Evolutionary conservation across 345 rosid genomes (phyloP).

Genomic region (sweet orange (Citrus sinensis)): DNA sequence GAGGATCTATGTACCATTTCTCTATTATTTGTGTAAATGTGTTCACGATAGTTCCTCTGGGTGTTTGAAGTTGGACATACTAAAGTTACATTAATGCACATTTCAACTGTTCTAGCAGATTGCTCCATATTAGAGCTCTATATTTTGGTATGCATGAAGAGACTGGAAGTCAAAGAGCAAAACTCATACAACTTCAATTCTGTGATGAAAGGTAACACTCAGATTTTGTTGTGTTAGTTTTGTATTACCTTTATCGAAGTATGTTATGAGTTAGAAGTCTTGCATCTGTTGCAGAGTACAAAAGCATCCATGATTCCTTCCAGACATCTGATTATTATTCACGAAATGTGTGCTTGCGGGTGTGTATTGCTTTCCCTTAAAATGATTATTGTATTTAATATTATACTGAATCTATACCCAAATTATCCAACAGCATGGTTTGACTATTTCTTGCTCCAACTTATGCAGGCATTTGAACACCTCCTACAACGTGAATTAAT

Average conservation of each 20-base stretch:
- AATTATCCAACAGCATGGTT: background rate
- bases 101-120: constrained; percentile 43
- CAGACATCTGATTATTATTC: constrained; percentile 75
- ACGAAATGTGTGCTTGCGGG: constrained; percentile 67
- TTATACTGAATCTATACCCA: background rate
- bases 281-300: constrained; percentile 63
- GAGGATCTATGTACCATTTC: background rate
- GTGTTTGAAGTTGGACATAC: too few species aligned
- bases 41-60: too few species aligned
- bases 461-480: constrained; percentile 82
- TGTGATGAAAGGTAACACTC: constrained; percentile 72
- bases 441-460: constrained; percentile 10
- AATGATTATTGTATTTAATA: background rate
- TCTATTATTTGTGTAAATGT: background rate
- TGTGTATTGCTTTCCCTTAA: constrained; percentile 27
- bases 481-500: constrained; percentile 61
- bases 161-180: constrained; percentile 86
- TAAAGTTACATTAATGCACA: background rate
- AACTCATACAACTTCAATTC: constrained; percentile 75
- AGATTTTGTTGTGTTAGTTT: background rate
- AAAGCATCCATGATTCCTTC: constrained; percentile 67
- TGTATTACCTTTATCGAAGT: background rate
- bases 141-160: constrained; percentile 80
- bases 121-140: constrained; percentile 89
- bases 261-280: constrained; percentile 1